phyloP scores from a whole-genome alignment of 306 rosid genomes.

The Pueraria montana region DNA sequence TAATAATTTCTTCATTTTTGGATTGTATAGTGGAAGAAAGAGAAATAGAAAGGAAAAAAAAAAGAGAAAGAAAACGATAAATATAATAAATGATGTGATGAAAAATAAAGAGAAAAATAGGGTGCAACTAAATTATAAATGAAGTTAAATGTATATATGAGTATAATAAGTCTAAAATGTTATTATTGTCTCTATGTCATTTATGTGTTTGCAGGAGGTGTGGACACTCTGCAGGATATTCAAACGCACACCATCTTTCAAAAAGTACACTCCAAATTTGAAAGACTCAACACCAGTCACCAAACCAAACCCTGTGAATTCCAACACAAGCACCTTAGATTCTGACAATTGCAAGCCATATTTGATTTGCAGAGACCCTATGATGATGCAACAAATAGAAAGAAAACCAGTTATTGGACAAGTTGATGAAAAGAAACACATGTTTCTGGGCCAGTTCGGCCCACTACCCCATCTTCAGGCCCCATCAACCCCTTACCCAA shows the following conservation, averaged over 20 bases:
- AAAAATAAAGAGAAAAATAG: too few species aligned
- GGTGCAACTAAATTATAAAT: too few species aligned
- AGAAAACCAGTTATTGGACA: constrained; percentile 45
- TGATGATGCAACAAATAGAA: constrained; percentile 44
- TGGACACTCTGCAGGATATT: constrained; percentile 89
- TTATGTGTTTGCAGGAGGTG: constrained; percentile 68
- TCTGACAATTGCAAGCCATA: constrained; percentile 50
- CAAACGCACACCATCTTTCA: constrained; percentile 69
- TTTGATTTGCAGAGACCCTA: constrained; percentile 46
- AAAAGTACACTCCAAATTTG: constrained; percentile 58
- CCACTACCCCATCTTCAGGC: neutral
- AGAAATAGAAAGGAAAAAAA: too few species aligned
- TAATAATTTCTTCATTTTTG: too few species aligned
- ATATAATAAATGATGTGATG: neutral
- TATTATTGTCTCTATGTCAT: neutral
- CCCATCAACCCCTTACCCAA: constrained; percentile 50
- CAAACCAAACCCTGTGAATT: constrained; percentile 37
- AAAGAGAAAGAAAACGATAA: too few species aligned
- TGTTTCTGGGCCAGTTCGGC: constrained; percentile 31
- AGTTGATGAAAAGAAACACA: constrained; percentile 45
- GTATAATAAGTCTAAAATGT: neutral
- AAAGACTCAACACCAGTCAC: constrained; percentile 35
- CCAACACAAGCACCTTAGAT: constrained; percentile 63
- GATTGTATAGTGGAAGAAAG: too few species aligned
- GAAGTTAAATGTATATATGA: too few species aligned